Conservation (phyloP, 140 eudicot species). For the Erigeron philadelphicus region DNA sequence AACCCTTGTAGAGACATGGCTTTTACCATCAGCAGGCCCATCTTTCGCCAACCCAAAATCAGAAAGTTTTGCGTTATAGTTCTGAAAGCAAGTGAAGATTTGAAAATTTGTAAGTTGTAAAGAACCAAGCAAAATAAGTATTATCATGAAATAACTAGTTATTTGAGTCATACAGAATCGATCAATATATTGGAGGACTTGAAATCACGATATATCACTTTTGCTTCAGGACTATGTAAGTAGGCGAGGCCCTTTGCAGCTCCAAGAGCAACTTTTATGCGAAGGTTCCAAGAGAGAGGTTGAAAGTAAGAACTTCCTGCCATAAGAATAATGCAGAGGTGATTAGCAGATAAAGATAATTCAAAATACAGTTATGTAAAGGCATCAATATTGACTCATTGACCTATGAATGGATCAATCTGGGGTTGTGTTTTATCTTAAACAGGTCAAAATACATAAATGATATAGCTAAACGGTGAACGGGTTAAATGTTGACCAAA, state of each 20-base stretch:
- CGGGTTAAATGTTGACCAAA: background rate
- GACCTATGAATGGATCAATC: background rate
- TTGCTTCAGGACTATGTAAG: constrained; percentile 68
- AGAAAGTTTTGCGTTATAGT: constrained; percentile 69
- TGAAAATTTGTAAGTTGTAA: background rate
- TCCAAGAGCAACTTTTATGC: constrained; percentile 73
- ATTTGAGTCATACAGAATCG: constrained; percentile 47
- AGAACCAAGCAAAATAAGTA: constrained; percentile 2
- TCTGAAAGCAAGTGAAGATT: constrained; percentile 28
- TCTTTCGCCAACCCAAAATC: constrained; percentile 86
- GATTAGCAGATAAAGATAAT: background rate
- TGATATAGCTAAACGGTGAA: background rate
- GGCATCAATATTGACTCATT: background rate
- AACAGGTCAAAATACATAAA: background rate
- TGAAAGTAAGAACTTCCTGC: constrained; percentile 72
- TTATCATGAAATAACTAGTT: background rate
- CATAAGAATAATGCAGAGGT: background rate
- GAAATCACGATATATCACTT: constrained; percentile 77
- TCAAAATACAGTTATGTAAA: background rate
- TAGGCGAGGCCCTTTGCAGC: constrained; percentile 80
- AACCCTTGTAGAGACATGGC: constrained; percentile 70
- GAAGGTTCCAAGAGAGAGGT: constrained; percentile 67
- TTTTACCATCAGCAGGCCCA: constrained; percentile 71
- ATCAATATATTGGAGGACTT: constrained; percentile 69
- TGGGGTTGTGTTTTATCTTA: background rate